phyloP scores from a whole-genome alignment of 805 yeast genomes.

The Yarrowia sp. region DNA sequence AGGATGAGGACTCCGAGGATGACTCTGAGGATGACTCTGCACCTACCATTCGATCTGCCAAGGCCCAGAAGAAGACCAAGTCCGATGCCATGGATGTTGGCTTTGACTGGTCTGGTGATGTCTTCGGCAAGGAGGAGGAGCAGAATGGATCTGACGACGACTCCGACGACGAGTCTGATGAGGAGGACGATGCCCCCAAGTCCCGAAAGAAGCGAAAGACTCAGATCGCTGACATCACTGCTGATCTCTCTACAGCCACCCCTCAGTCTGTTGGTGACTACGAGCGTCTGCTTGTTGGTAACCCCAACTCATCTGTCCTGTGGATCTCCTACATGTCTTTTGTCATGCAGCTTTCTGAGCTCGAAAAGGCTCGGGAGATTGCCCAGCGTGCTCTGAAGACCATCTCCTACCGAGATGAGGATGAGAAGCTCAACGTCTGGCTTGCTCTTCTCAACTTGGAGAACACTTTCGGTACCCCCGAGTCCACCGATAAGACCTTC shows the following conservation, averaged over 20 bases:
- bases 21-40: slow-evolving; percentile 38
- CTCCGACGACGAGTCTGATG: slow-evolving; percentile 55
- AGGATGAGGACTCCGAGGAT: slow-evolving; percentile 36
- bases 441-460: slow-evolving; percentile 92
- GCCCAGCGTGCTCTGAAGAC: slow-evolving; percentile 90
- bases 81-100: slow-evolving; percentile 67
- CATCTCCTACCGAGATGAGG: slow-evolving; percentile 85
- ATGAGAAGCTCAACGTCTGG: slow-evolving; percentile 92
- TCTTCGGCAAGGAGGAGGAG: slow-evolving; percentile 56
- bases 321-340: slow-evolving; percentile 99
- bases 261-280: slow-evolving; percentile 92
- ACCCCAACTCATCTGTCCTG: slow-evolving; percentile 85
- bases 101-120: slow-evolving; percentile 94
- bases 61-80: slow-evolving; percentile 31
- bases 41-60: slow-evolving; percentile 30
- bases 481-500: slow-evolving; percentile 74
- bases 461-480: slow-evolving; percentile 85
- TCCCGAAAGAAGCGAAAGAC: slow-evolving; percentile 42
- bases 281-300: slow-evolving; percentile 86
- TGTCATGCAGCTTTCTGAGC: slow-evolving; percentile 89
- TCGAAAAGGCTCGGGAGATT: slow-evolving; percentile 90
- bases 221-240: slow-evolving; percentile 74
- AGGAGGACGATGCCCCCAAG: slow-evolving; percentile 43
- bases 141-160: slow-evolving; percentile 43
- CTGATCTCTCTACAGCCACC: slow-evolving; percentile 73